Percentiles rank a stretch among this genome's conserved stretches.
Evolutionary conservation across 257 asterid species (phyloP).

Genomic region (Anisodus acutangulus): DNA sequence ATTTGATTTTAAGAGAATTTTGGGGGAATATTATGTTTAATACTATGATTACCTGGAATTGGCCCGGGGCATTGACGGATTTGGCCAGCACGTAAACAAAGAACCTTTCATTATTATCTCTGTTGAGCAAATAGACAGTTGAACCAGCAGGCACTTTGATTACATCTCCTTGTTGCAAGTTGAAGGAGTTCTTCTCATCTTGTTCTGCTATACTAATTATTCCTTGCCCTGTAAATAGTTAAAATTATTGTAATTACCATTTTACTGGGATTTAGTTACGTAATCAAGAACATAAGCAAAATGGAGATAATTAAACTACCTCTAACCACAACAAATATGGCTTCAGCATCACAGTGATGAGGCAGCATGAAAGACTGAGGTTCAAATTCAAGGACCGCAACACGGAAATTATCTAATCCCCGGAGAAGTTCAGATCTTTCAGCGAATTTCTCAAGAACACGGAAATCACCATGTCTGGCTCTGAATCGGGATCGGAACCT

Average conservation of each 20-base stretch:
- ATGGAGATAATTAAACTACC: background rate
- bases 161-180: slow-evolving; percentile 49
- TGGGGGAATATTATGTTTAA: background rate
- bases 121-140: slow-evolving; percentile 42
- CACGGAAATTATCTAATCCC: slow-evolving; percentile 49
- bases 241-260: background rate
- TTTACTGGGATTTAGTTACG: background rate
- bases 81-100: slow-evolving; percentile 42
- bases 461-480: slow-evolving; percentile 45
- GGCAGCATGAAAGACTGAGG: slow-evolving; percentile 52
- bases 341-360: slow-evolving; percentile 55
- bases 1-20: background rate
- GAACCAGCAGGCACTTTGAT: slow-evolving; percentile 48
- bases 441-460: slow-evolving; percentile 44
- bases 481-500: slow-evolving; percentile 39
- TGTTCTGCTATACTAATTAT: slow-evolving; percentile 35
- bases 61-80: slow-evolving; percentile 50
- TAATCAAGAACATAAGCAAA: background rate
- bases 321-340: slow-evolving; percentile 34
- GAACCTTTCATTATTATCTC: slow-evolving; percentile 41
- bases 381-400: slow-evolving; percentile 45
- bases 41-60: slow-evolving; percentile 40
- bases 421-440: slow-evolving; percentile 44
- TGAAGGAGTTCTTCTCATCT: slow-evolving; percentile 38
- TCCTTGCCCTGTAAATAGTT: slow-evolving; percentile 43